Conservation (phyloP, 441 rosid species). For the Cnidoscolus chayamansa region DNA sequence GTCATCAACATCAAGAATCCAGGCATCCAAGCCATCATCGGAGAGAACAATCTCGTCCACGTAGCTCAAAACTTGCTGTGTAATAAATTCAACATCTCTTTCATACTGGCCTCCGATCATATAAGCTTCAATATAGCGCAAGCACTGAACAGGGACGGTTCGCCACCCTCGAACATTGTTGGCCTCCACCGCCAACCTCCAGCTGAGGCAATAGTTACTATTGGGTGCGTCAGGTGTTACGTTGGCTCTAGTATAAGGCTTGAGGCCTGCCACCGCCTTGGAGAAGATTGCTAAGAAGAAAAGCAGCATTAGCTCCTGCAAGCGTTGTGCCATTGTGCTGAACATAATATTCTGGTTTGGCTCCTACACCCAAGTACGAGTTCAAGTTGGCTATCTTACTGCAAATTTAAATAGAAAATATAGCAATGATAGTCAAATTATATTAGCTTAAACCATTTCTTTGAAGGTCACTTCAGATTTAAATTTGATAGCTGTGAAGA, state of each 20-base stretch:
- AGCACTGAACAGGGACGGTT: slow-evolving; percentile 66
- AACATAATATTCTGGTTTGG: slow-evolving; percentile 13
- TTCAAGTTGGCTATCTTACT: too few species aligned
- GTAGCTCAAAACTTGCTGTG: slow-evolving; percentile 47
- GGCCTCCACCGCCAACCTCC: slow-evolving; percentile 84
- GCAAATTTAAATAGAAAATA: too few species aligned
- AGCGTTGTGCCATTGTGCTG: slow-evolving; percentile 37
- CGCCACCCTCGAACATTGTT: slow-evolving; percentile 78
- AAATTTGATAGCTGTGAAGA: too few species aligned
- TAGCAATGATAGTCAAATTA: too few species aligned
- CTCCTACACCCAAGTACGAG: too few species aligned
- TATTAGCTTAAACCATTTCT: too few species aligned
- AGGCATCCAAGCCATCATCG: slow-evolving; percentile 66
- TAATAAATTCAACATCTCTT: slow-evolving; percentile 49
- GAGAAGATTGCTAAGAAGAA: slow-evolving; percentile 36
- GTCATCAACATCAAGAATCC: slow-evolving; percentile 89
- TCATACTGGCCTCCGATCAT: slow-evolving; percentile 77
- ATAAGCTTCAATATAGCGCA: slow-evolving; percentile 53
- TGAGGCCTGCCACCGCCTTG: slow-evolving; percentile 25
- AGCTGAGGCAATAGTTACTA: slow-evolving; percentile 63
- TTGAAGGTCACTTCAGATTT: too few species aligned
- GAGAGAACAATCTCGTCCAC: slow-evolving; percentile 32
- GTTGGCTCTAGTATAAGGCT: slow-evolving; percentile 10
- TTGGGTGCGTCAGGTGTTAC: slow-evolving; percentile 18
- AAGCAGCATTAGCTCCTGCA: slow-evolving; percentile 29